These are phyloP conservation scores for Cutaneotrichosporon cutaneum DNA, from an alignment of 1,284 basidiomycete species.

Conservation along the genomic window DNA sequence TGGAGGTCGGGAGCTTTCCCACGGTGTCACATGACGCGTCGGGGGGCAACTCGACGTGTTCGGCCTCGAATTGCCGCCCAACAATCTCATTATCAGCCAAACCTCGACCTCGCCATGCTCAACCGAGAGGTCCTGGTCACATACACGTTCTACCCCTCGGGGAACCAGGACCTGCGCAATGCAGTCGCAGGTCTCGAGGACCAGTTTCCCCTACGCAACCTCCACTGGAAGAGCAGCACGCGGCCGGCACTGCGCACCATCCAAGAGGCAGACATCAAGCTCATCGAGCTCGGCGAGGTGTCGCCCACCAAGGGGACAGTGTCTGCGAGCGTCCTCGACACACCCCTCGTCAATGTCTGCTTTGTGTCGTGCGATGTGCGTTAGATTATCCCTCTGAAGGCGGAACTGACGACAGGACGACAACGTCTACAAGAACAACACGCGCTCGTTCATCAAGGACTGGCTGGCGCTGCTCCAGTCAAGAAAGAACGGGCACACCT, in stretches of 20 bases:
- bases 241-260: constrained; percentile 75
- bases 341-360: constrained; percentile 79
- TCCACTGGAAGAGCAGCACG: constrained; percentile 81
- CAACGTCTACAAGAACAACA: constrained; percentile 73
- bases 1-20: constrained; percentile 6
- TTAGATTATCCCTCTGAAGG: not conserved
- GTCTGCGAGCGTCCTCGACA: constrained; percentile 74
- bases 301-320: constrained; percentile 45
- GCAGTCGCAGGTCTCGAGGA: constrained; percentile 64
- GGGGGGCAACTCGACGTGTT: not conserved
- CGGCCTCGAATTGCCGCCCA: not conserved
- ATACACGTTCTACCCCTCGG: constrained; percentile 46
- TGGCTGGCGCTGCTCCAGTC: constrained; percentile 72
- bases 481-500: constrained; percentile 75
- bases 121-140: constrained; percentile 41
- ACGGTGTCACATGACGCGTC: constrained; percentile 4
- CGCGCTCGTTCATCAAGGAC: constrained; percentile 83
- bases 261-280: constrained; percentile 73
- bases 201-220: constrained; percentile 79
- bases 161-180: constrained; percentile 51
- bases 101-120: constrained; percentile 18
- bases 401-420: constrained; percentile 62
- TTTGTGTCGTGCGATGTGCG: constrained; percentile 81
- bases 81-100: not conserved
- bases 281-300: constrained; percentile 68